Evolutionary conservation across 2,329 filamentous ascomycete genomes (phyloP), one percentile per base, ranked within the genome.

Genomic region (Nannizziopsis arthrosporioides): DNA sequence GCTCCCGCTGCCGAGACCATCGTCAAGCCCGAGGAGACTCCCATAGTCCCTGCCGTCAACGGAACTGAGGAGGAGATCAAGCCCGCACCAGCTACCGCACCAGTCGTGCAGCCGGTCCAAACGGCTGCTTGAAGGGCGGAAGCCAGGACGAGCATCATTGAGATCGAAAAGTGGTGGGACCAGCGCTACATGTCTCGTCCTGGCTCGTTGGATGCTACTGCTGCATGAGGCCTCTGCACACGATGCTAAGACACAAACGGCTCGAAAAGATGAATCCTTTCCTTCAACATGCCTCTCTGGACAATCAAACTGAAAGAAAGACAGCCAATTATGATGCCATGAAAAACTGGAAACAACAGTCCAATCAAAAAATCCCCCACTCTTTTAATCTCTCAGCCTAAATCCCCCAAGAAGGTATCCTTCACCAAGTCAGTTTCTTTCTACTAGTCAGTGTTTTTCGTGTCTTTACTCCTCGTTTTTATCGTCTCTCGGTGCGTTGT

Each of bases 131-230:
- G 63, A 69, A 66, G 54, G 56, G 54, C 53, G 52, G 54, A 53
- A 48, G 53, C 58, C 53, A 56, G 55, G 51, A 58, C 58, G 53
- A 61, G 62, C 51, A 53, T 59, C 46, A 55, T 65, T 51, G 63
- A 67, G 58, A 67, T 60, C 57, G 64, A 68, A 57, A 63, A 65
- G 54, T 68, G 64, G 65, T 68, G 65, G 66, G 64, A 65, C 51
- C 54, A 58, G 49, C 60, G 54, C 54, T 63, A 56, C 57, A 51
- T 53, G 47, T 60, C 53, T 58, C 57, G 56, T 58, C 57, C 54
- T 53, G 55, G 47, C 53, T 52, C 56, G 55, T 55, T 46, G 43
- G 44, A 42, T 44, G 32, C 51, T 35, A 7, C 40, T 15, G 34
- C 22, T 40, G 14, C 12, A 37, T 15, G 22, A 27, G n/a, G 11